phyloP scores from a whole-genome alignment of 1,284 basidiomycete genomes.

The Austroboletus niveus region DNA sequence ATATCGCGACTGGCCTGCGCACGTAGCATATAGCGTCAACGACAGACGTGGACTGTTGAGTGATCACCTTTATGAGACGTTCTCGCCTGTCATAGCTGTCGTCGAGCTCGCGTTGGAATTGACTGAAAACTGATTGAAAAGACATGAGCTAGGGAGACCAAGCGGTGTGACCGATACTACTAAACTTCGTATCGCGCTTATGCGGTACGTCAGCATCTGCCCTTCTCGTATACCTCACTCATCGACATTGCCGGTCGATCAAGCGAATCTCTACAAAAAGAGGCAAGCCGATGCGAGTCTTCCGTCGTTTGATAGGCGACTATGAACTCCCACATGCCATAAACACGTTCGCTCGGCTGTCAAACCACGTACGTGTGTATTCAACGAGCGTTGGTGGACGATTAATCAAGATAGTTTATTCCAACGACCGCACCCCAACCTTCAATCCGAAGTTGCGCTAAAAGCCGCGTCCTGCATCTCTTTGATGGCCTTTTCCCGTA shows the following conservation, averaged over 20 bases:
- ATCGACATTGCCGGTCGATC: constrained; percentile 3
- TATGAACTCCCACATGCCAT: no score
- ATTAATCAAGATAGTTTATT: no score
- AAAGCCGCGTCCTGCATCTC: constrained; percentile 67
- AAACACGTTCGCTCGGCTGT: no score
- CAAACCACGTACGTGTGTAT: no score
- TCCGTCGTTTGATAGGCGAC: no score
- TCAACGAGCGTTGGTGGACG: no score
- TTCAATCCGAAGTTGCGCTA: constrained; percentile 35
- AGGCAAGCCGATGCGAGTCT: constrained; percentile 23
- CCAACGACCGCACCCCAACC: no score
- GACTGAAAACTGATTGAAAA: constrained; percentile 46
- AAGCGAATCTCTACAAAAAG: constrained; percentile 60
- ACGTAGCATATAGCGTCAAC: constrained; percentile 7
- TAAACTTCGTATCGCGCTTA: constrained; percentile 62
- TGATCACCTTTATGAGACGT: constrained; percentile 75
- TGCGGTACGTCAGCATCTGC: constrained; percentile 48
- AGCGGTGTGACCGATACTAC: neutral
- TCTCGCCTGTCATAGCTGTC: constrained; percentile 75
- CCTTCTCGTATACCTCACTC: neutral
- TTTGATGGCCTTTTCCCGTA: constrained; percentile 67
- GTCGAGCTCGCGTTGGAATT: constrained; percentile 71
- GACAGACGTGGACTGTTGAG: neutral
- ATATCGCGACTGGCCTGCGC: constrained; percentile 76
- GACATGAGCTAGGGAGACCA: constrained; percentile 5